Percentiles rank a stretch among this genome's conserved stretches.
Conservation (phyloP, 371 early-diverging fungal genomes). For the Vairimorpha apis region DNA sequence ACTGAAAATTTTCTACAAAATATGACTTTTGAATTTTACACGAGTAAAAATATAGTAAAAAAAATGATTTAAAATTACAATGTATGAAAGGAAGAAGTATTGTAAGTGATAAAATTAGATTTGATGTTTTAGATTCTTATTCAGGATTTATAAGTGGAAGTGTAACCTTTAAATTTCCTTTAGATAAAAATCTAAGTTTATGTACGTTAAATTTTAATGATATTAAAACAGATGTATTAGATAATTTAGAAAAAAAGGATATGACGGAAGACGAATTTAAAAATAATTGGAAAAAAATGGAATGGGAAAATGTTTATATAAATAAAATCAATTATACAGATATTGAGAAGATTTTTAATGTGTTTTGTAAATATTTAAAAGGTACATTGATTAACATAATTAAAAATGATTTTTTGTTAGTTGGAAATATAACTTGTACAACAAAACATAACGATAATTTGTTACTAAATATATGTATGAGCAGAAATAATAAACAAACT, state of each 20-base stretch:
- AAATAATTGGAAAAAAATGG: conserved; percentile 56
- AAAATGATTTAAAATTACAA: background rate
- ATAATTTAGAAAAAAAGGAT: conserved; percentile 50
- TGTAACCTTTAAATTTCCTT: conserved; percentile 48
- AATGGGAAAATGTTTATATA: conserved; percentile 64
- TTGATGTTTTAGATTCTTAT: conserved; percentile 51
- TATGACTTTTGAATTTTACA: conserved; percentile 85
- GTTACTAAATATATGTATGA: conserved; percentile 56
- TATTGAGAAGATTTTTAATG: conserved; percentile 23
- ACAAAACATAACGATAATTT: conserved; percentile 54
- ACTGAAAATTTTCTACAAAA: conserved; percentile 86
- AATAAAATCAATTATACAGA: conserved; percentile 14
- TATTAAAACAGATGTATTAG: conserved; percentile 51
- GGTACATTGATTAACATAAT: conserved; percentile 45
- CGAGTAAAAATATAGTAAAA: conserved; percentile 81
- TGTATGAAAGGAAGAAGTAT: conserved; percentile 13
- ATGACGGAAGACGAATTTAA: conserved; percentile 50
- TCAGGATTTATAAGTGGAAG: conserved; percentile 58
- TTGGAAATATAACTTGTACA: conserved; percentile 52
- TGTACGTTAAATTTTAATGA: conserved; percentile 53
- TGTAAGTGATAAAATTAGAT: conserved; percentile 15
- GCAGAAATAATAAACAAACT: conserved; percentile 6
- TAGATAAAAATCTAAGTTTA: conserved; percentile 24
- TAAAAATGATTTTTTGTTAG: conserved; percentile 40
- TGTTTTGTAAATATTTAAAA: conserved; percentile 36